Base-by-base conservation (phyloP, 2,329 filamentous ascomycete species). In the Phyllosticta ampelicida region DNA sequence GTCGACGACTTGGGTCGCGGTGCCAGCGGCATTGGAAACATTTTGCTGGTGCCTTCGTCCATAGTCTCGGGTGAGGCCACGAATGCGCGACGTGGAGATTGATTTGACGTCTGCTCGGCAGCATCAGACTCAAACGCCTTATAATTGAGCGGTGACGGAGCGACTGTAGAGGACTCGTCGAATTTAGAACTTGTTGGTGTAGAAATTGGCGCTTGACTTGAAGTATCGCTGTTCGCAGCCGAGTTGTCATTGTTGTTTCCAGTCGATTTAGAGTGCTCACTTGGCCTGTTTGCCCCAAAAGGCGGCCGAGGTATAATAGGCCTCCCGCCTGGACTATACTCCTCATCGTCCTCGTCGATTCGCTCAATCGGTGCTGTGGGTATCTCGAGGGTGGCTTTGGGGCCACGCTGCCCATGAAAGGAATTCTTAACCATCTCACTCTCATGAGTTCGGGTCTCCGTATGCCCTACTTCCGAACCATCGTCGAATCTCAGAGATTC, bases 311-410 rank as follows among this genome's bases (percentile, higher is more conserved):
- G 65, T 21, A 78, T 61, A 10, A 78, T 72, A 9, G 80, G 79
- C 29, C 80, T 71, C 8, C 80, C 80, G 20, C 79, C 80, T 19
- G 79, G 77, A 61, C 78, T 82, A 60, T 80, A 81, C 48, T 73
- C 68, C 48, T 69, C 65, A 59, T 69, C 67, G 21, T 52, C 44
- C 19, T 49, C 49, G 8, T 53, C 19, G 5, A 29, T 29, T 16
- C 36, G 36, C n/a, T 44, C 36, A 6, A 44, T 44, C 13, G 36
- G 36, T 8, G 36, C n/a, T 4, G 36, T 44, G 3, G 36, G 36
- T 52, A 19, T 55, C 29, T 11, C 62, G 62, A 54, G 48, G 59
- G 19, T 51, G 5, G 49, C 21, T 21, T 26, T 26, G 3, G 19
- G 49, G 13, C 49, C 49, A 59, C 61, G 58, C 26, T 58, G 59